Evolutionary conservation across 257 asterid species (phyloP), one percentile per base, ranked within the genome.

Genomic region (Lycium barbarum): DNA sequence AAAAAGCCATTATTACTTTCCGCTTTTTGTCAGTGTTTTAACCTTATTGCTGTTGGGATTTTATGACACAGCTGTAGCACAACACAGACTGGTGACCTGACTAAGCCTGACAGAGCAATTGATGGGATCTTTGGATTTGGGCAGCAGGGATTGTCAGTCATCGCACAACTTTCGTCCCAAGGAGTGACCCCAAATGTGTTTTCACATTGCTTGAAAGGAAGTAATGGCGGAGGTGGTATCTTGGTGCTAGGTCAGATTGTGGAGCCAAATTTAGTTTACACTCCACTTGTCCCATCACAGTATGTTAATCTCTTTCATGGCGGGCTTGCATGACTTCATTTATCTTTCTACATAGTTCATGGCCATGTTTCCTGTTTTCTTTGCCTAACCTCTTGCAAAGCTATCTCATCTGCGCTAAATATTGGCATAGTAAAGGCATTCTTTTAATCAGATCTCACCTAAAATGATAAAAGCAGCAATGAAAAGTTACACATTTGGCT

Each of bases 81-180:
- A 18, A 87, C 96, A 65, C 96, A 94, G 90, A 91, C 95, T 1
- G 99, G 99, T 68, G 99, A 97, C 88, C 91, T 97, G 71, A 94
- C 93, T 26, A 97, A 97, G 89, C 91, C 99, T 8, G 99, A 97
- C 71, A 92, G 98, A 86, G 99, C 99, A 36, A 98, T 97, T 84
- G 98, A 95, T 88, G 99, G 99, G 79, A 97, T 97, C 86, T 97
- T 95, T 86, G 99, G 99, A 45, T 95, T 97, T 68, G 99, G 99
- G n/a, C 98, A 95, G 93, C 97, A 92, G 87, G 91, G 97, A 36
- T 83, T 97, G 87, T 97, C 99, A 1, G 96, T 95, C 36, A 91
- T 97, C 66, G 92, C 99, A 53, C 99, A 97, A 67, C 98, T 97
- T 82, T 92, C 96, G 45, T 92, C 98, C 8, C 98, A 93, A 89